Evolutionary conservation across 1,139 yeast species (phyloP), one percentile per base, ranked within the genome.

Genomic region (Candida anutae): DNA sequence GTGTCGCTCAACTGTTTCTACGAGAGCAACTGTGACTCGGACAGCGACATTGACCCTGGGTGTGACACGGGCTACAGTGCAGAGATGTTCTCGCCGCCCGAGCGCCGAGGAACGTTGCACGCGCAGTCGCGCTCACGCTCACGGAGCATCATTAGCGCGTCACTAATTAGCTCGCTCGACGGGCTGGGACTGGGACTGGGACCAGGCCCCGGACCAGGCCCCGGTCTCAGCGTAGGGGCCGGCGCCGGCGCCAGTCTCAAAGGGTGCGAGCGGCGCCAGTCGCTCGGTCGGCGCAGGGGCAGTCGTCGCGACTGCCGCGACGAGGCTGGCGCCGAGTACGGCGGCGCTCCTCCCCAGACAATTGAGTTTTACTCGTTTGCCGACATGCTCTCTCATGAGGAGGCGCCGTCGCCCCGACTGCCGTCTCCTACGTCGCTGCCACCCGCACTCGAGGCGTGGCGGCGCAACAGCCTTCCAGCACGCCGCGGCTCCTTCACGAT

Each of bases 291-390:
- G 9, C 19, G 19, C 10, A 8, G 19, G 9, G 8, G 9, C 10
- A 17, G 8, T 10, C 8, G 10, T 8, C 19, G 19, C 19, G 19
- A 17, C 8, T 17, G 19, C 19, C 8, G 10, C 8, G 20, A 13
- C 23, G 25, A 23, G 27, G 12, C 14, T 16, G 10, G 16, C 14
- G 31, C 28, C 17, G 35, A 29, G 10, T 10, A 23, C n/a, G 30
- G 26, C 20, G 35, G 32, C 9, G 28, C 21, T 11, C 25, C 23
- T 12, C 37, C 26, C 14, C 39, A 37, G 11, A 42, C 50, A 8
- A 53, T 56, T 29, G 56, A 54, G 24, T 56, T 50, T 30, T 56
- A 53, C 33, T 53, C 58, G 12, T 56, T 49, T 39, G 61, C 60
- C 5, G 62, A 56, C 27, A 53, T 55, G 45, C 37, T 49, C 21